These are phyloP conservation scores for Trichoderma polysporum DNA, from an alignment of 2,329 filamentous ascomycete genomes.

Conservation along the genomic window DNA sequence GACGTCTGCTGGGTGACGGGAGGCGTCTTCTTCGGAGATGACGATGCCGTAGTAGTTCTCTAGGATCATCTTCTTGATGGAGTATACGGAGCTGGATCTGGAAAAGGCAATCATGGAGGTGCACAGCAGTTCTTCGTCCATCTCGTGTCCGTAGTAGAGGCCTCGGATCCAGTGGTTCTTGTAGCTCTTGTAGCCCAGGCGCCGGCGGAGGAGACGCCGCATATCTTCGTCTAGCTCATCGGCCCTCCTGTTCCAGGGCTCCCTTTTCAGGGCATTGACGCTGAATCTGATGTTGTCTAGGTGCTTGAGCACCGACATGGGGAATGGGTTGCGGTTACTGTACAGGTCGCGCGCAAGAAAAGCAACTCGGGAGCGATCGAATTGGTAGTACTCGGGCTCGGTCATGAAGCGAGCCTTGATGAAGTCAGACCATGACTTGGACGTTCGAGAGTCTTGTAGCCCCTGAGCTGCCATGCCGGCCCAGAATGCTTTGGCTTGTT, in stretches of 20 bases:
- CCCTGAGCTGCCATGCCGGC: conserved; percentile 30
- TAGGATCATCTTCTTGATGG: conserved; percentile 38
- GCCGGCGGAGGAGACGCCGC: conserved; percentile 30
- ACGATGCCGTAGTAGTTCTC: conserved; percentile 33
- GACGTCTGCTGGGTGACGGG: conserved; percentile 25
- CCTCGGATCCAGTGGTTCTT: conserved; percentile 32
- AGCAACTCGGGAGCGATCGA: conserved; percentile 42
- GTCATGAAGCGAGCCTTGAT: conserved; percentile 48
- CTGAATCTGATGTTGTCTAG: conserved; percentile 35
- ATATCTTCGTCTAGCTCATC: conserved; percentile 29
- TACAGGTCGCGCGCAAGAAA: conserved; percentile 42
- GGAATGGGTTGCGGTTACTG: conserved; percentile 23
- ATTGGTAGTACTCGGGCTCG: conserved; percentile 47
- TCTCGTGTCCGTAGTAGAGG: conserved; percentile 28
- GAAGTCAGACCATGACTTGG: conserved; percentile 45
- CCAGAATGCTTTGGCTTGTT: conserved; percentile 39
- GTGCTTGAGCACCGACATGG: conserved; percentile 25
- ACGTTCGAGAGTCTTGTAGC: conserved; percentile 33
- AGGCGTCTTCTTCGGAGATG: conserved; percentile 21
- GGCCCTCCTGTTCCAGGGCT: conserved; percentile 34
- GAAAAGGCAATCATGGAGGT: conserved; percentile 43
- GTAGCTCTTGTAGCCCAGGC: conserved; percentile 29
- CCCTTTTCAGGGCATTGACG: conserved; percentile 28
- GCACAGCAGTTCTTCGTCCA: conserved; percentile 43
- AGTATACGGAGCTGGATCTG: conserved; percentile 37